Base-by-base conservation (phyloP, 1,284 basidiomycete genomes). In the Anthracocystis panici-leucophaei region DNA sequence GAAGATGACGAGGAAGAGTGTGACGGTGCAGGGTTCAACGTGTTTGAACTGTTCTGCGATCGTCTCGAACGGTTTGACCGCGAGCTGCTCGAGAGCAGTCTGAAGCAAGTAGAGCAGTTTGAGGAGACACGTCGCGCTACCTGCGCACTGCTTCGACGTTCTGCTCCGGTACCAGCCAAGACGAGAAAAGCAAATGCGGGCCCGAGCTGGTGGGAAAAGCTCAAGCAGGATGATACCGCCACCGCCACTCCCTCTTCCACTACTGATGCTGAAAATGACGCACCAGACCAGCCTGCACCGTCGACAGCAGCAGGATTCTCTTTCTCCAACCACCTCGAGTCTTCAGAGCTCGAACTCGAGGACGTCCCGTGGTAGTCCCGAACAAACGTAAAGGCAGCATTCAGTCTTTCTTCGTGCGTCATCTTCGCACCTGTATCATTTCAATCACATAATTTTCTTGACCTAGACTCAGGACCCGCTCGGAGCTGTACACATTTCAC, bases 1-100 rank as follows among this genome's bases (percentile, higher is more conserved):
- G 70, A 56, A 11, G 70, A 72, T 25, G 75, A 61, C 11, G 80
- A 80, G 21, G 69, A 72, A 12, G 72, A 67, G 25, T 73, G 72
- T 20, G 67, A 79, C 29, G 78, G 75, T 20, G 77, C 69, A 12
- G 59, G 61, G 1, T 69, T 65, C 41, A 64, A 76, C 40, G 57
- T 79, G 12, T 79, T 76, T 18, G 68, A 68, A 20, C 54, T 71
- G 5, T 81, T 81, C 57, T 74, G 68, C 61, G 66, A 74, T 4
- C 65, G 78, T 16, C 61, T 80, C 12, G 56, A 46, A 6, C 54
- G 65, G 0, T 80, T 78, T 31, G 79, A 81, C 25, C 11, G 27
- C 3, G 35, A 54, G 6, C 44, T 80, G 35, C 54, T 75, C 11
- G 48, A 71, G 20, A 35, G 35, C 3, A 74, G 66, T 2, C 48